Percentiles rank a stretch among this genome's conserved stretches.
Evolutionary conservation across 2,329 filamentous ascomycete species (phyloP).

Genomic region (Diaporthe citri): DNA sequence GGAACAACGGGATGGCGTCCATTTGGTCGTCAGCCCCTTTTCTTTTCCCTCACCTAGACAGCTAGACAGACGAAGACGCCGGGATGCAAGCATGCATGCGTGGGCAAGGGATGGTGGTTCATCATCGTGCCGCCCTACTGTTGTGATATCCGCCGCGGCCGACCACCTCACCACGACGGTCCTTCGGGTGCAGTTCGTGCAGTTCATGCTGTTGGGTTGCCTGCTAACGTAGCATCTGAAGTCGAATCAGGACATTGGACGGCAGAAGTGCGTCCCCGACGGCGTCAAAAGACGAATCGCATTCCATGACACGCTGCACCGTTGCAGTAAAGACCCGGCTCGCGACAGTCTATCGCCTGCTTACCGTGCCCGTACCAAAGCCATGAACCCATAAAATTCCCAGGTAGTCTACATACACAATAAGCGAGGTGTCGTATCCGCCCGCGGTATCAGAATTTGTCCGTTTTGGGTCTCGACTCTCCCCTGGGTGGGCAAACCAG

Average conservation of each 20-base stretch:
- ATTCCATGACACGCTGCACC: background rate
- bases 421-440: constrained; percentile 30
- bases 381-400: background rate
- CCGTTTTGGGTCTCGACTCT: constrained; percentile 14
- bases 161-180: background rate
- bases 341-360: constrained; percentile 12
- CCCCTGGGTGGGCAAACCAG: constrained; percentile 17
- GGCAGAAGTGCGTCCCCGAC: constrained; percentile 10
- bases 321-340: constrained; percentile 6
- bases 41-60: background rate
- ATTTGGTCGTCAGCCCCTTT: constrained; percentile 14
- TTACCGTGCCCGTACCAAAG: constrained; percentile 6
- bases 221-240: background rate
- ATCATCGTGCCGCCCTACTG: background rate
- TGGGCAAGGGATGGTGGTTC: constrained; percentile 2
- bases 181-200: background rate
- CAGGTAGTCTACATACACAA: background rate
- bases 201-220: background rate
- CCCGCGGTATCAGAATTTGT: constrained; percentile 24
- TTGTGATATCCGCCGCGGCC: constrained; percentile 7
- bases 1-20: constrained; percentile 12
- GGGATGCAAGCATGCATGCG: constrained; percentile 4
- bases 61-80: background rate
- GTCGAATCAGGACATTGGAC: constrained; percentile 19
- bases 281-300: constrained; percentile 28